Evolutionary conservation across 164 flowering plant genomes (phyloP).

Genomic region (Vitis cinerea): DNA sequence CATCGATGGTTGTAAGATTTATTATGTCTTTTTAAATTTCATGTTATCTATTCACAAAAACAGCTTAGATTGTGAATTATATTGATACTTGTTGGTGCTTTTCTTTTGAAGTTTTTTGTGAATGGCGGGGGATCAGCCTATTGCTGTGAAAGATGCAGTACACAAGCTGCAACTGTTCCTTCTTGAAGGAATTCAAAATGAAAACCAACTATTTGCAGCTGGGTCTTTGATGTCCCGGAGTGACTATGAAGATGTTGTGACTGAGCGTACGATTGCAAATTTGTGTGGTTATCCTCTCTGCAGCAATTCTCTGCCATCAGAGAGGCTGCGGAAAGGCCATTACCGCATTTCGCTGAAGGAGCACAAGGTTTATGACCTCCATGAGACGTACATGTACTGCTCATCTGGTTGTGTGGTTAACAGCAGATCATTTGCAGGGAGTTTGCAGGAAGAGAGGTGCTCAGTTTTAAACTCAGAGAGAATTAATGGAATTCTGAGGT

Average conservation of each 20-base stretch:
- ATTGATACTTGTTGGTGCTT: too few relatives aligned
- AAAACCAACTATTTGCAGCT: conserved; percentile 58
- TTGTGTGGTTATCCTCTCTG: conserved; percentile 89
- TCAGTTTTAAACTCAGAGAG: conserved; percentile 28
- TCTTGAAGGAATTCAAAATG: conserved; percentile 60
- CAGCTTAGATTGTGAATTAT: too few relatives aligned
- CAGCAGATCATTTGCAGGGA: conserved; percentile 56
- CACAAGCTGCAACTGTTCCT: conserved; percentile 66
- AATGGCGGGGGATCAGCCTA: conserved; percentile 23
- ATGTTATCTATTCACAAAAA: too few relatives aligned
- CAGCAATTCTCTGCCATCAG: conserved; percentile 45
- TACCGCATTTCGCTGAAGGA: conserved; percentile 76
- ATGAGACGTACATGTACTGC: conserved; percentile 68
- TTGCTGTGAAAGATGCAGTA: conserved; percentile 44
- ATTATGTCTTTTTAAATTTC: too few relatives aligned
- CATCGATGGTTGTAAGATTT: too few relatives aligned
- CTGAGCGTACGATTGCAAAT: conserved; percentile 61
- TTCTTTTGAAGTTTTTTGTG: not conserved
- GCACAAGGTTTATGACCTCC: conserved; percentile 81
- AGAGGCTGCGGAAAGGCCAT: conserved; percentile 47
- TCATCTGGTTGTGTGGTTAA: conserved; percentile 56
- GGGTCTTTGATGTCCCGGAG: conserved; percentile 58
- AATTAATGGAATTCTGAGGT: conserved; percentile 46
- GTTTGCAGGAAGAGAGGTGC: conserved; percentile 51
- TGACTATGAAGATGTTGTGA: conserved; percentile 82